These are phyloP conservation scores for Primulina tabacum DNA, from an alignment of 257 asterid species.

Conservation along the genomic window DNA sequence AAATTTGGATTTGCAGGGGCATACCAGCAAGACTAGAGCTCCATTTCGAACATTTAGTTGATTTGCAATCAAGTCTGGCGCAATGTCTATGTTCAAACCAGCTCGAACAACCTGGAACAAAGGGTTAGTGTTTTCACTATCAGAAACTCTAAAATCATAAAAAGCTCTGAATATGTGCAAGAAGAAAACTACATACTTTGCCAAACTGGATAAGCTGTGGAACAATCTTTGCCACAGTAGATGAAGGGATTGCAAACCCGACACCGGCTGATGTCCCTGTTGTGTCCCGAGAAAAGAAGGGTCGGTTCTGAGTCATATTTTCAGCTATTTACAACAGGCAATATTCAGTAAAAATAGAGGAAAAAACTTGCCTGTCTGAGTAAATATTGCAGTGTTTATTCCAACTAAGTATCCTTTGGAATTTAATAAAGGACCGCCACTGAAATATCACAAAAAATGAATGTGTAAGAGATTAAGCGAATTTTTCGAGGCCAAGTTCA, in stretches of 20 bases:
- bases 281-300: background rate
- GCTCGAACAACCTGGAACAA: constrained; percentile 65
- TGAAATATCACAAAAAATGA: constrained; percentile 32
- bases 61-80: constrained; percentile 74
- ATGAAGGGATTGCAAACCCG: constrained; percentile 93
- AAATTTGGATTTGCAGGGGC: constrained; percentile 15
- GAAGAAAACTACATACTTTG: constrained; percentile 44
- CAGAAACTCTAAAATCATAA: background rate
- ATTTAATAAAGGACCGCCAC: constrained; percentile 95
- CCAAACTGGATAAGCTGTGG: constrained; percentile 92
- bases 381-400: constrained; percentile 93
- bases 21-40: constrained; percentile 77
- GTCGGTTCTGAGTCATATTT: background rate
- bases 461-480: background rate
- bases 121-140: background rate
- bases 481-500: background rate
- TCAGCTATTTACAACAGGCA: constrained; percentile 11
- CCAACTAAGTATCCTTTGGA: constrained; percentile 88
- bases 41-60: constrained; percentile 94
- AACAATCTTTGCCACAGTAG: constrained; percentile 79
- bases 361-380: constrained; percentile 67
- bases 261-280: constrained; percentile 98
- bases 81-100: constrained; percentile 70
- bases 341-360: constrained; percentile 6
- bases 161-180: background rate